These are phyloP conservation scores for Metarhizium rileyi DNA, from an alignment of 2,329 filamentous ascomycete species.

Conservation along the genomic window DNA sequence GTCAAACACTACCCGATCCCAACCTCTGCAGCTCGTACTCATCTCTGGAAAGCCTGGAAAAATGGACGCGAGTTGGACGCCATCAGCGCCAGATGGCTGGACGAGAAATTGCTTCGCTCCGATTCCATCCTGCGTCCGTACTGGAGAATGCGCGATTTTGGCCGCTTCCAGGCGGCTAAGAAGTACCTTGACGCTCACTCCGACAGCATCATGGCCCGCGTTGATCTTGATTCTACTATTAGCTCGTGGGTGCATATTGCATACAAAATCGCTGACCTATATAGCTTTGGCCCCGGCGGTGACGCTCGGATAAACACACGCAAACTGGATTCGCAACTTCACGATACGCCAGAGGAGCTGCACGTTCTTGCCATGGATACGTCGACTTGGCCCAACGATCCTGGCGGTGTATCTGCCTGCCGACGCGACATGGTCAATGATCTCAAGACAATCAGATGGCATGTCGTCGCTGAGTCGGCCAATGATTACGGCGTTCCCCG, in stretches of 20 bases:
- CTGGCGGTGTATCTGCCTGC: not conserved
- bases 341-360: not conserved
- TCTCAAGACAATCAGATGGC: not conserved
- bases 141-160: not conserved
- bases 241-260: constrained; percentile 1
- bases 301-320: not conserved
- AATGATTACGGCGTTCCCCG: not conserved
- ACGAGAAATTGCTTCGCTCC: not conserved
- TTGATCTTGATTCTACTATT: not conserved
- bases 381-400: not conserved
- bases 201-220: not conserved
- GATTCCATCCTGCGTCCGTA: not conserved
- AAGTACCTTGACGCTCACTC: not conserved
- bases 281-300: not conserved
- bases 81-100: not conserved
- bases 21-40: not conserved
- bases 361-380: constrained; percentile 1
- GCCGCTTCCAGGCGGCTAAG: not conserved
- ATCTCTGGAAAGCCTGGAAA: not conserved
- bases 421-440: not conserved
- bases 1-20: not conserved
- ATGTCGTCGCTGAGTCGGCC: not conserved
- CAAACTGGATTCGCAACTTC: not conserved
- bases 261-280: not conserved
- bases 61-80: not conserved